These are phyloP conservation scores for Yamadazyma insecticola DNA, from an alignment of 805 yeast species.

Conservation along the genomic window DNA sequence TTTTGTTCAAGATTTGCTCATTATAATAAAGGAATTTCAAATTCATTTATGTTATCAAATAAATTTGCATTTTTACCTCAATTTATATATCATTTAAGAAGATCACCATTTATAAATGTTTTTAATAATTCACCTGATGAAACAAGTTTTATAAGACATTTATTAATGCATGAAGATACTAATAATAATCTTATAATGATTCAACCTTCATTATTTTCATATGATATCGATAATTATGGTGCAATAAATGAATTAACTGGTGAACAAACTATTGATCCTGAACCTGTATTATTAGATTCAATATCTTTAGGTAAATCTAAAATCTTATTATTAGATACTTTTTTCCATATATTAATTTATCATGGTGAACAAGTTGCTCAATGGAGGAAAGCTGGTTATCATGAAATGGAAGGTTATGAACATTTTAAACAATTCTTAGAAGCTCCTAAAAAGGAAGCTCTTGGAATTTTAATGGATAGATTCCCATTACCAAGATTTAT, in stretches of 20 bases:
- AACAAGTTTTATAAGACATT: constrained; percentile 94
- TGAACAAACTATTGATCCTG: constrained; percentile 54
- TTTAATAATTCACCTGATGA: constrained; percentile 99
- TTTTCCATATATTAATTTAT: constrained; percentile 62
- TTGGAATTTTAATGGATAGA: constrained; percentile 58
- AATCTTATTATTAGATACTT: constrained; percentile 78
- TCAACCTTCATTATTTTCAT: constrained; percentile 86
- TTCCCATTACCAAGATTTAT: constrained; percentile 84
- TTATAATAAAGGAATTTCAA: constrained; percentile 80
- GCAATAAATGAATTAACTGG: constrained; percentile 24
- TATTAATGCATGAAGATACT: constrained; percentile 85
- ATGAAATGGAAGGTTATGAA: constrained; percentile 54
- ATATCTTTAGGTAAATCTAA: constrained; percentile 86
- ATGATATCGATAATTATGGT: constrained; percentile 44
- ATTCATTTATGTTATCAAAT: constrained; percentile 76
- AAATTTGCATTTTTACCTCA: constrained; percentile 90
- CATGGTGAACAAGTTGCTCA: constrained; percentile 65
- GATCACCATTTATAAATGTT: constrained; percentile 93
- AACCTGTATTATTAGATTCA: constrained; percentile 89
- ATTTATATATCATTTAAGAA: constrained; percentile 89
- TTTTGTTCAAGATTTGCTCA: constrained; percentile 92
- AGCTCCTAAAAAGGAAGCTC: constrained; percentile 61
- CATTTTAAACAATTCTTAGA: constrained; percentile 57
- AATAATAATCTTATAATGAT: constrained; percentile 93
- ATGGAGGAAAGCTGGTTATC: constrained; percentile 64